Percentiles rank a stretch among this genome's conserved stretches.
These are phyloP conservation scores for Tubosaeta brunneosetosa DNA, from an alignment of 768 basidiomycete species.

Conservation along the genomic window DNA sequence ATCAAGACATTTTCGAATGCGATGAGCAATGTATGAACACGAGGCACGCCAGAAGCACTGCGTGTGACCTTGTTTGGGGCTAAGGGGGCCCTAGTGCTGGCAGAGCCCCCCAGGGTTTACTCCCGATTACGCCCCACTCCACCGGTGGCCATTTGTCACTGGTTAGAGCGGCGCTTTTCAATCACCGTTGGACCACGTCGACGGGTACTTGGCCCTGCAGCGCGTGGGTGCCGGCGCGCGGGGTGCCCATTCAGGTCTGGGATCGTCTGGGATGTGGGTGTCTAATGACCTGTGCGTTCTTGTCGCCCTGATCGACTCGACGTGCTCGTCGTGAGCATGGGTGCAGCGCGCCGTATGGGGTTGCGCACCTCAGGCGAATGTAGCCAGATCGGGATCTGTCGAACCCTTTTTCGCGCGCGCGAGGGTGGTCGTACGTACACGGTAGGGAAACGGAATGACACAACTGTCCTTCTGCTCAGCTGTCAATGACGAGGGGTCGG, in stretches of 20 bases:
- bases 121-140: neutral
- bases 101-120: neutral
- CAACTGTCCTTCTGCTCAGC: too few relatives aligned
- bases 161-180: neutral
- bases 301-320: neutral
- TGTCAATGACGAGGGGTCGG: too few relatives aligned
- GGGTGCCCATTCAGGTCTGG: neutral
- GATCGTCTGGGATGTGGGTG: too few relatives aligned
- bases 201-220: neutral
- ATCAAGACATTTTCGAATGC: neutral
- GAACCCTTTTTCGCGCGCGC: neutral
- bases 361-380: neutral
- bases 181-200: neutral
- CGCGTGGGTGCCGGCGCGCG: too few relatives aligned
- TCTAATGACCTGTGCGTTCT: too few relatives aligned
- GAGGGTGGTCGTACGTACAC: neutral
- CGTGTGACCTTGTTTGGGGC: constrained; percentile 19
- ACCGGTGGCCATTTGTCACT: neutral
- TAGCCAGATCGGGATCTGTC: neutral
- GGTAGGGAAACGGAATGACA: too few relatives aligned
- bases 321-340: too few relatives aligned
- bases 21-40: constrained; percentile 11
- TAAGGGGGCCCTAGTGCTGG: constrained; percentile 11
- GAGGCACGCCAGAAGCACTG: constrained; percentile 29
- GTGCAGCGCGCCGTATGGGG: too few relatives aligned